phyloP scores from a whole-genome alignment of 2,329 filamentous ascomycete species.

The Escovopsis sp. region DNA sequence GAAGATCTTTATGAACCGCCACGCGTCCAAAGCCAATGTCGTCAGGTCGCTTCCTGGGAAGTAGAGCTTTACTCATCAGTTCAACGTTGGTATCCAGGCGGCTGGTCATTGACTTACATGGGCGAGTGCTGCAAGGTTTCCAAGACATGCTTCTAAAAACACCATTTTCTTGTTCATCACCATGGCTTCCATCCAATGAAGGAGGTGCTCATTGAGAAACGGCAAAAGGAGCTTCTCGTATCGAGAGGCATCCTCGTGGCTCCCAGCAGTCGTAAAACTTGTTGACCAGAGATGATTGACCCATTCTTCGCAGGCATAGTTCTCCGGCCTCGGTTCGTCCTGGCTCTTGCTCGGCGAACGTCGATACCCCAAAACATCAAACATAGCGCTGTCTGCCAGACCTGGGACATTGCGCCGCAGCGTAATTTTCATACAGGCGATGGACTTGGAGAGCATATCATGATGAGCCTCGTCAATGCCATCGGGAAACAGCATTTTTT shows the following conservation, averaged over 20 bases:
- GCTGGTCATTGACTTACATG: neutral
- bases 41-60: neutral
- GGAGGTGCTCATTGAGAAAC: neutral
- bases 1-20: conserved; percentile 1
- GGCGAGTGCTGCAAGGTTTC: neutral
- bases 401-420: conserved; percentile 22
- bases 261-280: too few species aligned
- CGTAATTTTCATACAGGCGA: conserved; percentile 14
- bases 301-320: conserved; percentile 10
- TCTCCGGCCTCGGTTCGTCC: conserved; percentile 6
- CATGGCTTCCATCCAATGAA: conserved; percentile 1
- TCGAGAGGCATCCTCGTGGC: conserved; percentile 22
- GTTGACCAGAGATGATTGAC: conserved; percentile 9
- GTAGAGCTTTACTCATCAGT: neutral
- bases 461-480: conserved; percentile 13
- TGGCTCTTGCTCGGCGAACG: too few species aligned
- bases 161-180: neutral
- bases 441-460: conserved; percentile 18
- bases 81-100: neutral
- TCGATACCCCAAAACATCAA: too few species aligned
- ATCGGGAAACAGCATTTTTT: conserved; percentile 14
- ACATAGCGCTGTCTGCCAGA: conserved; percentile 9
- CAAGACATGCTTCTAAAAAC: too few species aligned
- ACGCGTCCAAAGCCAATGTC: conserved; percentile 1
- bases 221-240: neutral